These are phyloP conservation scores for Cokeromyces recurvatus DNA, from an alignment of 371 early-diverging fungal species.

Conservation along the genomic window DNA sequence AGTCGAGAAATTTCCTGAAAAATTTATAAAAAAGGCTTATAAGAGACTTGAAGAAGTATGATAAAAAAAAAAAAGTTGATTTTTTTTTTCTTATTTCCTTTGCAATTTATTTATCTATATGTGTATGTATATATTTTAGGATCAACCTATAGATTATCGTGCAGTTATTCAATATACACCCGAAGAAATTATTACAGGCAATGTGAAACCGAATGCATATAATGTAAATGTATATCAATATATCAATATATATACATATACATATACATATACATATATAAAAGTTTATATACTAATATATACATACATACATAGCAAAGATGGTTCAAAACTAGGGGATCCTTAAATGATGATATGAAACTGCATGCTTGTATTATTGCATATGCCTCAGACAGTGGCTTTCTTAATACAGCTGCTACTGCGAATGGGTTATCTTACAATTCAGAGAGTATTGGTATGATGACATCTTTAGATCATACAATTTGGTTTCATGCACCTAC, in stretches of 20 bases:
- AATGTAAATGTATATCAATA: constrained; percentile 1
- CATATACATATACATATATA: too few species aligned
- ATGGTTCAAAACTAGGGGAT: constrained; percentile 70
- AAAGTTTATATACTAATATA: too few species aligned
- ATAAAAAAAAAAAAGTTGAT: not conserved
- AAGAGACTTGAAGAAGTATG: constrained; percentile 25
- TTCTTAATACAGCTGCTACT: constrained; percentile 17
- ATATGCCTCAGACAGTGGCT: constrained; percentile 28
- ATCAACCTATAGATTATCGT: constrained; percentile 36
- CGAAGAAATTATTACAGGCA: constrained; percentile 11
- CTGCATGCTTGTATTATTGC: constrained; percentile 64
- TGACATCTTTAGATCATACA: constrained; percentile 81
- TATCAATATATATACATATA: too few species aligned
- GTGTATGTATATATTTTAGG: too few species aligned
- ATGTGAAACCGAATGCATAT: constrained; percentile 2
- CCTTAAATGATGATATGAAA: constrained; percentile 57
- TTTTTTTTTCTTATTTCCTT: not conserved
- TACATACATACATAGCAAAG: constrained; percentile 37
- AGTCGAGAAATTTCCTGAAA: constrained; percentile 33
- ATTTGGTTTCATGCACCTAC: constrained; percentile 90
- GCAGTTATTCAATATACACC: constrained; percentile 12
- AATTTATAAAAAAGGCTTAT: constrained; percentile 28
- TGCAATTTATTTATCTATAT: too few species aligned
- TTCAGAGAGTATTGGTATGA: constrained; percentile 61
- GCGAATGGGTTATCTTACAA: constrained; percentile 13